Evolutionary conservation across 306 rosid genomes (phyloP), one percentile per base, ranked within the genome.

Genomic region (Fagus crenata): DNA sequence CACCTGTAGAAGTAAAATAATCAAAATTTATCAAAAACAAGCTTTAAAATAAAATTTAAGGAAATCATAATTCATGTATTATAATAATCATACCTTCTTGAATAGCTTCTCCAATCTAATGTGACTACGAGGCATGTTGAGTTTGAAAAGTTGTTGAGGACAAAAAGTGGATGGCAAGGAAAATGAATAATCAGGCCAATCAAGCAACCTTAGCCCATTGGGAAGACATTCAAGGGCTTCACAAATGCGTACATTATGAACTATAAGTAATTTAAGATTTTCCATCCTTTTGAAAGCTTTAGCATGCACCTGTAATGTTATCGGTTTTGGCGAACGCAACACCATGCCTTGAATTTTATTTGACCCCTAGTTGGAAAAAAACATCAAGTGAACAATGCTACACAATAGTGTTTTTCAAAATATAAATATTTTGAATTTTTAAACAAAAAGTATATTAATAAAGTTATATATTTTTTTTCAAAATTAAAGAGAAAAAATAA

Each of bases 191-290:
- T 78, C 82, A 67, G 68, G 46, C 85, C 85, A 82, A 31, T 82
- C 79, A 78, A 82, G 80, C 76, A 78, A 2, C 41, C 85, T 73
- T 69, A 82, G 31, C 35, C 43, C 78, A 6, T 51, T 73, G 15
- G 85, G 85, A 41, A 82, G 82, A 78, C 56, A 51, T 12, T 43
- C 28, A 31, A 13, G 67, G 28, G 68, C 82, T 49, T 72, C 76
- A 51, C 51, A 64, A 72, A 73, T 56, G 36, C 69, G 60, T n/a
- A 72, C 79, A 68, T 82, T 78, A 0, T 76, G 49, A 67, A 82
- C n/a, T 67, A 82, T 78, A 5, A 82, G 81, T 70, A 82, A 67
- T 73, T 73, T 58, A 39, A 82, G 85, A 64, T 82, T 82, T 68
- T 46, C 59, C 76, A 82, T 67, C 69, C 74, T 82, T 36, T 74